Evolutionary conservation across 257 asterid genomes (phyloP).

Genomic region (Capsicum rhomboideum): DNA sequence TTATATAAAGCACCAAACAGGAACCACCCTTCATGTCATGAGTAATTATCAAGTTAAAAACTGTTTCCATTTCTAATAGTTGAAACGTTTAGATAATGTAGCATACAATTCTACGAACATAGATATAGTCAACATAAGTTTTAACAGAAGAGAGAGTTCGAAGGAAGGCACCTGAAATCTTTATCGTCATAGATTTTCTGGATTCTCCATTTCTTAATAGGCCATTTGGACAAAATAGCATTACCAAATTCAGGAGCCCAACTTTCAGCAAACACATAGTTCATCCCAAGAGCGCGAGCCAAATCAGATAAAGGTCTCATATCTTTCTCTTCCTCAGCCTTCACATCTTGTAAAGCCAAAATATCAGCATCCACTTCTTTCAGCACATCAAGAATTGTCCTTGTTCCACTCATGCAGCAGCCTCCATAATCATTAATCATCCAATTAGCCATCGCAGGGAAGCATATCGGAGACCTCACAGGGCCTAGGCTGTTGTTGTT

Average conservation of each 20-base stretch:
- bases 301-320: slow-evolving; percentile 84
- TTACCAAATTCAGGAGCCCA: slow-evolving; percentile 99
- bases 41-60: background rate
- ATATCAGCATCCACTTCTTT: slow-evolving; percentile 85
- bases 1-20: background rate
- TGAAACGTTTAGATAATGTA: background rate
- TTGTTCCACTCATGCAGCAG: slow-evolving; percentile 26
- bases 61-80: background rate
- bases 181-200: slow-evolving; percentile 72
- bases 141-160: background rate
- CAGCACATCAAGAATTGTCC: slow-evolving; percentile 53
- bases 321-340: slow-evolving; percentile 77
- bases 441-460: slow-evolving; percentile 51
- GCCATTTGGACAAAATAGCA: slow-evolving; percentile 83
- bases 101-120: background rate
- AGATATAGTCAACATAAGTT: background rate
- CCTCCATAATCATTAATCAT: slow-evolving; percentile 15
- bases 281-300: slow-evolving; percentile 83
- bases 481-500: slow-evolving; percentile 24
- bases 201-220: slow-evolving; percentile 69
- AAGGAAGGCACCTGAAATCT: slow-evolving; percentile 59
- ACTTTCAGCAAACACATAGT: slow-evolving; percentile 86
- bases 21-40: background rate
- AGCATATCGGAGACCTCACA: slow-evolving; percentile 77
- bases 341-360: slow-evolving; percentile 81